phyloP scores from a whole-genome alignment of 2,329 filamentous ascomycete genomes.

The Diaporthe humulicola region DNA sequence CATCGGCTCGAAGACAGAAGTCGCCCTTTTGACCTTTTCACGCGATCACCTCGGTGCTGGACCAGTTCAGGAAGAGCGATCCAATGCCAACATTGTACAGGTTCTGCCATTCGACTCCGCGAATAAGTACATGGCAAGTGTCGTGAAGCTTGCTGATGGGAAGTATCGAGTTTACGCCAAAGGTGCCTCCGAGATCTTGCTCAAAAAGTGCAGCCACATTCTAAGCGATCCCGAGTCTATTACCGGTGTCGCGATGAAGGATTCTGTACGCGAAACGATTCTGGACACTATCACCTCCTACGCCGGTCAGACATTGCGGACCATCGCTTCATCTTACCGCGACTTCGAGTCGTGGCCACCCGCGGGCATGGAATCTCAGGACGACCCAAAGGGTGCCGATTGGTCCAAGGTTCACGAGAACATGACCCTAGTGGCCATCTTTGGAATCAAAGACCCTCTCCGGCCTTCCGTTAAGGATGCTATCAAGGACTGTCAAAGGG shows the following conservation, averaged over 20 bases:
- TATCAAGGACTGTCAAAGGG: conserved; percentile 75
- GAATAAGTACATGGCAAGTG: conserved; percentile 69
- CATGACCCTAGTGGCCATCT: conserved; percentile 80
- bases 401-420: conserved; percentile 74
- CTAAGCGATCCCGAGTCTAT: conserved; percentile 62
- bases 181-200: conserved; percentile 69
- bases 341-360: conserved; percentile 81
- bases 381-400: conserved; percentile 73
- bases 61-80: conserved; percentile 59
- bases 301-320: conserved; percentile 77
- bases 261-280: conserved; percentile 68
- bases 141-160: conserved; percentile 60
- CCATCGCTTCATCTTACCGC: conserved; percentile 80
- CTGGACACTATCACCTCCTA: conserved; percentile 70
- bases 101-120: conserved; percentile 68
- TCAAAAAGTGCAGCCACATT: conserved; percentile 58
- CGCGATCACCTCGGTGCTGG: conserved; percentile 63
- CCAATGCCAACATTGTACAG: conserved; percentile 59
- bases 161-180: conserved; percentile 67
- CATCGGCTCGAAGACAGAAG: conserved; percentile 68
- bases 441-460: conserved; percentile 82
- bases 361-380: conserved; percentile 70
- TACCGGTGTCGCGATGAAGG: conserved; percentile 64
- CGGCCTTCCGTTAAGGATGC: conserved; percentile 76
- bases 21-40: conserved; percentile 63